A percentile compares a stretch with the other conserved stretches of the same genome.
These are phyloP conservation scores for Gilbertella persicaria DNA, from an alignment of 371 early-diverging fungal species.

Conservation along the genomic window DNA sequence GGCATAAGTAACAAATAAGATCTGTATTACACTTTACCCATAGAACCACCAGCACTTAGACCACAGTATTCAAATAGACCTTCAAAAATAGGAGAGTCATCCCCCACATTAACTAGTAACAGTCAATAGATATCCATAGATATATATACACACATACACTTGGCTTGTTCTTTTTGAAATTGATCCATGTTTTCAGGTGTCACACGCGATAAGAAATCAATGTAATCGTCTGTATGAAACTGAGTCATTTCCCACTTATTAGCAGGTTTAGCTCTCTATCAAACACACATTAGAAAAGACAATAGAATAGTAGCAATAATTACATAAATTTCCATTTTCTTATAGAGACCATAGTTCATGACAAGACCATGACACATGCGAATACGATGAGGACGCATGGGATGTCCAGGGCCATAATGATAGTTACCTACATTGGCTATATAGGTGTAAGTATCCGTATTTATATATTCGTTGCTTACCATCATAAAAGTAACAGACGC, in stretches of 20 bases:
- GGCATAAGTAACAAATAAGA: no score
- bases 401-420: constrained; percentile 79
- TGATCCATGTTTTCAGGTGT: constrained; percentile 84
- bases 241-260: constrained; percentile 87
- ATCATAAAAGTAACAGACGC: constrained; percentile 60
- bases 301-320: constrained; percentile 2
- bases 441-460: neutral
- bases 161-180: constrained; percentile 56
- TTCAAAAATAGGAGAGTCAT: constrained; percentile 94
- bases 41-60: constrained; percentile 89
- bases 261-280: constrained; percentile 68
- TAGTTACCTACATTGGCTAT: constrained; percentile 66
- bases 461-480: constrained; percentile 27
- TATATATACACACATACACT: constrained; percentile 66
- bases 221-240: constrained; percentile 96
- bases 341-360: constrained; percentile 85
- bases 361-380: constrained; percentile 93
- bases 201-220: constrained; percentile 88
- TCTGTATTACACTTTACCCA: no score
- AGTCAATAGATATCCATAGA: neutral
- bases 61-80: constrained; percentile 91
- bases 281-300: no score
- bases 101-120: constrained; percentile 48
- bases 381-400: constrained; percentile 98
- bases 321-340: constrained; percentile 75